Conservation (phyloP, 805 yeast genomes). For the Komagataella phaffii region DNA sequence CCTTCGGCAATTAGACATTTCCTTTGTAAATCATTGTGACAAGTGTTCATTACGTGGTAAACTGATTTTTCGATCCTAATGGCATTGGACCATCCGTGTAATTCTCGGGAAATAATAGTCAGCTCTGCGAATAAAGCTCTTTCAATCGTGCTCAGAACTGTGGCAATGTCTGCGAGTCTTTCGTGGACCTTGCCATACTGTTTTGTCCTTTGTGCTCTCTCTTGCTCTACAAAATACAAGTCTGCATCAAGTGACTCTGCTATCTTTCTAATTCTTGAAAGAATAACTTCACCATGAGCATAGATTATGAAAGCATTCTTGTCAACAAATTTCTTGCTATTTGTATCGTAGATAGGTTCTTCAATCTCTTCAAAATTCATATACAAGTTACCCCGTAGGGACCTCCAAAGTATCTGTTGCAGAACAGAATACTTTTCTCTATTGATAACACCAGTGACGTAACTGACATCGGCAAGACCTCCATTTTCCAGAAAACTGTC, state of each 20-base stretch:
- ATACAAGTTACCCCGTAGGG: conserved; percentile 82
- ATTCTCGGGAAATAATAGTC: conserved; percentile 47
- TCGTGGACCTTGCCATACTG: conserved; percentile 29
- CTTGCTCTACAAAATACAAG: conserved; percentile 47
- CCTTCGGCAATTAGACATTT: conserved; percentile 62
- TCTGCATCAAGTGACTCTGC: conserved; percentile 85
- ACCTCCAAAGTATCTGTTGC: conserved; percentile 83
- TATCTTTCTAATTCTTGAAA: conserved; percentile 64
- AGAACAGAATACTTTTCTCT: conserved; percentile 56
- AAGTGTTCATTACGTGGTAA: conserved; percentile 45
- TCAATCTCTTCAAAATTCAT: conserved; percentile 63
- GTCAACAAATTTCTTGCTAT: conserved; percentile 39
- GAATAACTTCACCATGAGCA: conserved; percentile 75
- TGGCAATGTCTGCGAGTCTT: conserved; percentile 37
- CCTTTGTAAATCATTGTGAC: conserved; percentile 55
- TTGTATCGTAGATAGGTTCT: conserved; percentile 52
- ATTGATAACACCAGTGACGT: conserved; percentile 73
- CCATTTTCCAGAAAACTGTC: conserved; percentile 25
- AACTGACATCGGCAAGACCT: conserved; percentile 24
- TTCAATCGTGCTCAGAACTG: conserved; percentile 33
- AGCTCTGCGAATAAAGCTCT: conserved; percentile 51
- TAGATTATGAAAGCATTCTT: conserved; percentile 82
- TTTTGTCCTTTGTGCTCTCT: conserved; percentile 20
- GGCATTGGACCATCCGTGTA: conserved; percentile 42
- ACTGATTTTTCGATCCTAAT: conserved; percentile 44